These are phyloP conservation scores for Globisporangium orthogonon DNA, from an alignment of 352 stramenopile species.

Conservation along the genomic window DNA sequence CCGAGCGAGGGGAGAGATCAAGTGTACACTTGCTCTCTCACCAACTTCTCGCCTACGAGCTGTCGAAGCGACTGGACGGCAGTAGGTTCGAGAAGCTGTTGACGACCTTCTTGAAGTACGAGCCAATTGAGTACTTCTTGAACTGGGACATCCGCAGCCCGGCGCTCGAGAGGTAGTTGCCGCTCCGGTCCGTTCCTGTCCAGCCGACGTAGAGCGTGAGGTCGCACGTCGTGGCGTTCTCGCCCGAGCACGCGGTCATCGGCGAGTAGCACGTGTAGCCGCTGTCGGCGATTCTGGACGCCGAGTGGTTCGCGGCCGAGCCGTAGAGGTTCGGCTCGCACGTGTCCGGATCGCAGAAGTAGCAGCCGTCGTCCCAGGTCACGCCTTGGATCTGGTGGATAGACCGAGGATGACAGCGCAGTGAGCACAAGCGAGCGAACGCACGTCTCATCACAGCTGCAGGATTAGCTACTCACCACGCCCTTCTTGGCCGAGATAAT, in stretches of 20 bases:
- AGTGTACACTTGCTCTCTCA: too few relatives aligned
- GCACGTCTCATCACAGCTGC: neutral
- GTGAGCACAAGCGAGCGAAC: neutral
- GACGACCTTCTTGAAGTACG: slow-evolving; percentile 62
- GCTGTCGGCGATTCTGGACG: slow-evolving; percentile 33
- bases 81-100: slow-evolving; percentile 43
- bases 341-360: slow-evolving; percentile 50
- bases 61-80: slow-evolving; percentile 40
- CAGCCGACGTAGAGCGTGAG: slow-evolving; percentile 76
- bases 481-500: slow-evolving; percentile 81
- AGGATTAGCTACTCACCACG: slow-evolving; percentile 12
- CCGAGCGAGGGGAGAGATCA: too few relatives aligned
- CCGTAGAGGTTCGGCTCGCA: slow-evolving; percentile 70
- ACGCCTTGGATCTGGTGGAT: slow-evolving; percentile 52
- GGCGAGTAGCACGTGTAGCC: slow-evolving; percentile 65
- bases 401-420: neutral
- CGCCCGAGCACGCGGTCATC: slow-evolving; percentile 23
- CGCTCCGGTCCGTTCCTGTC: slow-evolving; percentile 73
- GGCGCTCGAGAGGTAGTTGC: slow-evolving; percentile 72
- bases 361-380: slow-evolving; percentile 79
- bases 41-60: slow-evolving; percentile 2
- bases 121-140: slow-evolving; percentile 76
- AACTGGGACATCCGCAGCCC: slow-evolving; percentile 80
- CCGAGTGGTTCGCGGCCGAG: slow-evolving; percentile 37
- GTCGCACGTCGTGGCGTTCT: slow-evolving; percentile 47